phyloP scores from a whole-genome alignment of 345 rosid genomes.

The rapeseed (Brassica napus) region Da-Ae NC_063436.1:1992001-1992500 shows the following conservation, averaged over 20 bases:
- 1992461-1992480: constrained; percentile 97
- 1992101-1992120: constrained; percentile 6
- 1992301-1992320: constrained; percentile 77
- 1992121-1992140: not conserved
- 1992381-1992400: constrained; percentile 84
- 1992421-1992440: constrained; percentile 82
- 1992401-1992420: constrained; percentile 66
- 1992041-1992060: not conserved
- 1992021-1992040: constrained; percentile 8
- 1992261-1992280: constrained; percentile 51
- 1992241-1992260: constrained; percentile 43
- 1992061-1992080: constrained; percentile 5
- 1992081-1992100: constrained; percentile 28
- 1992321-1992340: constrained; percentile 91
- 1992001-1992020: constrained; percentile 8
- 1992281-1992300: constrained; percentile 79
- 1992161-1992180: not conserved
- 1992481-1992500: constrained; percentile 83
- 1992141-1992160: constrained; percentile 11
- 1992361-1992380: constrained; percentile 85
- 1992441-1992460: constrained; percentile 89
- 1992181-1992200: constrained; percentile 3
- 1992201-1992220: constrained; percentile 55
- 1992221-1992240: constrained; percentile 46
- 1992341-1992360: constrained; percentile 62